Percentiles rank a stretch among this genome's conserved stretches.
These are phyloP conservation scores for Wickerhamomyces pijperi DNA, from an alignment of 805 yeast genomes.

Conservation along the genomic window DNA sequence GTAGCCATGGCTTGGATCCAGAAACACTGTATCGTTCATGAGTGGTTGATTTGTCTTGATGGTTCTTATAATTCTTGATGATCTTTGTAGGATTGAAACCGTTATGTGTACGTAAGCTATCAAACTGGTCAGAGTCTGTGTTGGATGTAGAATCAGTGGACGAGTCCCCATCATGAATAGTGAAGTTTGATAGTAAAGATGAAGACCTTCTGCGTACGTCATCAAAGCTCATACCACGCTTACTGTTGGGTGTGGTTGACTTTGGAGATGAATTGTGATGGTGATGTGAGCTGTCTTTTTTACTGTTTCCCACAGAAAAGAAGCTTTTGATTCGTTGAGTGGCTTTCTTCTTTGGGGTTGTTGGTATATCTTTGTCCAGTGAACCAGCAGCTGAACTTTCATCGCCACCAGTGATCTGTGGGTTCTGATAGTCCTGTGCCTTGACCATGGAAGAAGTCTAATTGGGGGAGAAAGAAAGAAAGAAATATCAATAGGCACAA, in stretches of 20 bases:
- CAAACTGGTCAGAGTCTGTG: not conserved
- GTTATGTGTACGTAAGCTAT: not conserved
- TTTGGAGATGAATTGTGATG: not conserved
- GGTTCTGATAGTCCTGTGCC: no score
- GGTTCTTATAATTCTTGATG: not conserved
- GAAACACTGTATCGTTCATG: not conserved
- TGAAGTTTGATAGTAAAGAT: not conserved
- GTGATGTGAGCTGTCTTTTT: not conserved
- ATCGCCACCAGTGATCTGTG: no score
- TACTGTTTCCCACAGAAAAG: not conserved
- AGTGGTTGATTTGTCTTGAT: not conserved
- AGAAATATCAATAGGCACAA: no score
- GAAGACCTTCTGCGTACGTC: slow-evolving; percentile 1
- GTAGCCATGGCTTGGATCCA: not conserved
- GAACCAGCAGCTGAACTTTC: no score
- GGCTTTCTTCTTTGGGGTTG: not conserved
- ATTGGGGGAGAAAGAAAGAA: no score
- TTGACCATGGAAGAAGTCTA: no score
- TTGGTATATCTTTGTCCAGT: no score
- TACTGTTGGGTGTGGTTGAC: not conserved
- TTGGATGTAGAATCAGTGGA: slow-evolving; percentile 7
- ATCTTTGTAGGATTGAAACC: slow-evolving; percentile 4
- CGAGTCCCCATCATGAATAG: slow-evolving; percentile 3
- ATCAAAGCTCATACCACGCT: not conserved
- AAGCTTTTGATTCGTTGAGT: not conserved